Evolutionary conservation across 1,139 yeast genomes (phyloP), one percentile per base, ranked within the genome.

Genomic region (Debaryomyces nepalensis): DNA sequence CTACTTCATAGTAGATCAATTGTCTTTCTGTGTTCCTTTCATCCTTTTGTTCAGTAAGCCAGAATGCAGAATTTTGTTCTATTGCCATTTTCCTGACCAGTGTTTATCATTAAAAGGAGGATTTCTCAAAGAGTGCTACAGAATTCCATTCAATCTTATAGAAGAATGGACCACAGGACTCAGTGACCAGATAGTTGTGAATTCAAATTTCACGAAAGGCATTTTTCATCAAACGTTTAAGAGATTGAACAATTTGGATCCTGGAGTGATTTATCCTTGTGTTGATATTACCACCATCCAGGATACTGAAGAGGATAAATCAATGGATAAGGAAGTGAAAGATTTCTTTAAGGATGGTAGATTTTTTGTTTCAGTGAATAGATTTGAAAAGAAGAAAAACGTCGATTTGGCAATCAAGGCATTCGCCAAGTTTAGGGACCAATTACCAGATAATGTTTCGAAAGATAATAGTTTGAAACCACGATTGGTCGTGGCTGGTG

Each of bases 81-180:
- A 93, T 63, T 91, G 99, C 55, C 99, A 93, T 66, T 93, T 93
- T 63, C 99, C 99, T 0, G 99, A 93, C 63, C 87, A 87, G 58
- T 69, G 86, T 37, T 66, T 93, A 39, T 83, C 97, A 0, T 70
- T 73, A 19, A 82, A 84, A 39, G 68, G 73, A 1, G 72, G 84
- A 3, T 36, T 75, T 1, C 29, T 86, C 10, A 85, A 89, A 53
- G 68, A 67, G 45, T 42, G 87, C 0, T 93, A 93, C 63, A 72
- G 99, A 47, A 44, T 77, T 4, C 95, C 97, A 0, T 93, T 93
- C 62, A 96, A 93, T 63, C 55, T 69, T 37, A 66, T 87, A 18
- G 99, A 93, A 64, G 90, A 87, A 51, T 74, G 87, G 70, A 78
- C 96, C 3, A 89, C 96, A 11, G 75, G 83, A 9, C 69, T 77